Base-by-base conservation (phyloP, 164 flowering plant genomes). In the Vitis labrusca region DNA sequence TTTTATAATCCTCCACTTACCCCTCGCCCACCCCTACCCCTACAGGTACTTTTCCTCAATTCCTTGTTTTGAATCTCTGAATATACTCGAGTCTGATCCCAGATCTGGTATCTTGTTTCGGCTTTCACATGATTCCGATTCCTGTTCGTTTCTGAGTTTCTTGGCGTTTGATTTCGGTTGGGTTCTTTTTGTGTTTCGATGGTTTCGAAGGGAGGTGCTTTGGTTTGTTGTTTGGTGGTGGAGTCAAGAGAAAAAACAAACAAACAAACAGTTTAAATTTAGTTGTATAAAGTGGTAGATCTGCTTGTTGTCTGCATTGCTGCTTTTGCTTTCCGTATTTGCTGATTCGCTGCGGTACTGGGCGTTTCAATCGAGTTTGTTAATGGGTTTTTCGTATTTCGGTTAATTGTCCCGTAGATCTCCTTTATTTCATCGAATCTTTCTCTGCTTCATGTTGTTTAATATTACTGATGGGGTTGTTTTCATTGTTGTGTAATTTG, bases 191-290 rank as follows among this genome's bases (percentile, higher is more conserved):
- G 5, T 37, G 44, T 3, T 59, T 65, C 64, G 69, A 27, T 37
- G 30, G 30, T 37, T 32, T 50, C 60, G 68, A 56, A 64, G 55
- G 8, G 29, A 6, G 19, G 58, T 71, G 69, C 58, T 59, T 14
- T 49, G 17, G 11, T 52, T 60, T 49, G 65, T 61, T 51, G 58
- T 59, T 48, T 68, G 9, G 50, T 54, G 59, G 44, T 6, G 44
- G 44, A 37, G 44, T 37, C 5, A 37, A 37, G 44, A 37, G 44
- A 37, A 37, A 2, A 37, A 37, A 37, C 44, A 37, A 3, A 37
- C 44, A 37, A 37, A 37, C 44, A 37, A 16, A 17, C 12, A 10
- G 13, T 32, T 54, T 37, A 10, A 59, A 10, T 17, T 23, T 23
- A 10, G 61, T 27, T 59, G 44, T 30, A 19, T 59, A 53, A 14